These are phyloP conservation scores for Elongisporangium senticosum DNA, from an alignment of 352 stramenopile genomes.

Conservation along the genomic window DNA sequence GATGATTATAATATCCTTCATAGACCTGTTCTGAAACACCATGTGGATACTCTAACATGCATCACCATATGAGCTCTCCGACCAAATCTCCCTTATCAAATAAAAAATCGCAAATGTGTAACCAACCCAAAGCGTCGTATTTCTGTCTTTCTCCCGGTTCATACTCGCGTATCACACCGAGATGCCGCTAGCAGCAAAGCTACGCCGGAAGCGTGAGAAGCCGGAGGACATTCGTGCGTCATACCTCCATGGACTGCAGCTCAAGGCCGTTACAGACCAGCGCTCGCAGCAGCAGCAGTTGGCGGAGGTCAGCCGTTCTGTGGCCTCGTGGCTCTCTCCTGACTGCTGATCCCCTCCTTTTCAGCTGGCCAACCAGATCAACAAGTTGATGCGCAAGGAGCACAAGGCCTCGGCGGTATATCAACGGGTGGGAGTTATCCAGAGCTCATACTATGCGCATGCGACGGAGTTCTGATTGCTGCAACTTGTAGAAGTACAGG, in stretches of 20 bases:
- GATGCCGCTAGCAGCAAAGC: neutral
- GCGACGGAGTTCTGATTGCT: neutral
- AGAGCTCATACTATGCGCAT: neutral
- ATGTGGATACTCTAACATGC: constrained; percentile 1
- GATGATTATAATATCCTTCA: neutral
- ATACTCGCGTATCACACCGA: neutral
- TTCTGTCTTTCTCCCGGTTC: neutral
- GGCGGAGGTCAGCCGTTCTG: constrained; percentile 22
- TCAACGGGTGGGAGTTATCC: constrained; percentile 32
- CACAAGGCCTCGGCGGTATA: constrained; percentile 39
- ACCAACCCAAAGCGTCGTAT: neutral
- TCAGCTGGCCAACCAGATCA: constrained; percentile 71
- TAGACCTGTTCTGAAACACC: constrained; percentile 1
- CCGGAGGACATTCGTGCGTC: constrained; percentile 33
- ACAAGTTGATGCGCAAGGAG: constrained; percentile 55
- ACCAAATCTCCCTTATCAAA: neutral
- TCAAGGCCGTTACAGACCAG: constrained; percentile 30
- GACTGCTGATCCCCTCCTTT: neutral
- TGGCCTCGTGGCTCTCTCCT: neutral
- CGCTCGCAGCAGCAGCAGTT: constrained; percentile 31
- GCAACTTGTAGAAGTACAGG: constrained; percentile 37
- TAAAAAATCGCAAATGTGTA: neutral
- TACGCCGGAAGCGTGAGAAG: constrained; percentile 19
- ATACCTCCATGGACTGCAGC: constrained; percentile 31
- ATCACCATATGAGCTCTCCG: neutral